phyloP scores from a whole-genome alignment of 1,284 basidiomycete genomes.

The Ceratobasidium sp. region DNA sequence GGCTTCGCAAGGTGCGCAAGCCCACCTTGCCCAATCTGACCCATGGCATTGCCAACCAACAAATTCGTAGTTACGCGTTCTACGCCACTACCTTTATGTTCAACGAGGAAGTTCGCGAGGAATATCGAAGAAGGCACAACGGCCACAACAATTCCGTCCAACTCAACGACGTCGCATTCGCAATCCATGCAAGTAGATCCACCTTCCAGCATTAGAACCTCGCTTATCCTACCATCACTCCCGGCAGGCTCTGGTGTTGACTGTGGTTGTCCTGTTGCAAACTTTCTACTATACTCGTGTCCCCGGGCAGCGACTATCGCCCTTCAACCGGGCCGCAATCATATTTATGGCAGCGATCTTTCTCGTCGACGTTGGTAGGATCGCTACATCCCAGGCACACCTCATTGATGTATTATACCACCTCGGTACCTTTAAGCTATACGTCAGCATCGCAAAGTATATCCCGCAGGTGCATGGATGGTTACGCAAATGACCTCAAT shows the following conservation, averaged over 20 bases:
- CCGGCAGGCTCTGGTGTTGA: conserved; percentile 47
- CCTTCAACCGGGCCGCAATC: conserved; percentile 50
- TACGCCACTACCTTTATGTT: conserved; percentile 51
- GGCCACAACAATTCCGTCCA: conserved; percentile 52
- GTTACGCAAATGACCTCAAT: conserved; percentile 16
- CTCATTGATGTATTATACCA: conserved; percentile 51
- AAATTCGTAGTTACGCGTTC: conserved; percentile 50
- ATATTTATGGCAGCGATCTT: conserved; percentile 44
- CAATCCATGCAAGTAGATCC: conserved; percentile 48
- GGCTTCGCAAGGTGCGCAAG: conserved; percentile 45
- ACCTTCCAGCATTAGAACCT: no score
- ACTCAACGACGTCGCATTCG: conserved; percentile 54
- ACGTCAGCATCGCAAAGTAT: conserved; percentile 55
- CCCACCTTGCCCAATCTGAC: neutral
- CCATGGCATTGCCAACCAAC: neutral
- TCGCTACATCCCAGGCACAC: conserved; percentile 39
- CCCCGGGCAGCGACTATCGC: conserved; percentile 47
- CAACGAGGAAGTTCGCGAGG: conserved; percentile 48
- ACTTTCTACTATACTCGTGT: conserved; percentile 51
- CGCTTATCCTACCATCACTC: neutral
- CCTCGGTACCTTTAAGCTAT: conserved; percentile 55
- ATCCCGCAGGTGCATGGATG: conserved; percentile 52
- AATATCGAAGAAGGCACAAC: conserved; percentile 52
- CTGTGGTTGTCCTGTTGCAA: conserved; percentile 46
- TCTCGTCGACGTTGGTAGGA: conserved; percentile 45